Evolutionary conservation across 768 basidiomycete species (phyloP).

Genomic region (Erythrobasidium yunnanense): DNA sequence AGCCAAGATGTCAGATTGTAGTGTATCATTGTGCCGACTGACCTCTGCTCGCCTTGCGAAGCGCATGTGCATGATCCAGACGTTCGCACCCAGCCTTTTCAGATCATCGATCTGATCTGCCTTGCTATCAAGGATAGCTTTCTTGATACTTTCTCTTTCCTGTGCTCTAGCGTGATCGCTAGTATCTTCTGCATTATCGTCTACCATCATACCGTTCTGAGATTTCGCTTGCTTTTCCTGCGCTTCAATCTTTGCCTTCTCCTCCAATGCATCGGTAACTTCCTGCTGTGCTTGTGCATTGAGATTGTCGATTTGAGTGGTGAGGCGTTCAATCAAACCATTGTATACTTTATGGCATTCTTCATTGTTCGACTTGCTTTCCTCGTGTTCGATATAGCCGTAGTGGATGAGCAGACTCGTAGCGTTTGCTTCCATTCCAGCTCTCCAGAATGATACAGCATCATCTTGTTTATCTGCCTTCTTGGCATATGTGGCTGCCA

Average conservation of each 20-base stretch:
- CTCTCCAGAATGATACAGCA: conserved; percentile 63
- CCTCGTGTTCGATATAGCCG: conserved; percentile 66
- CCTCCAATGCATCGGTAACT: conserved; percentile 24
- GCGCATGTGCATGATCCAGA: conserved; percentile 77
- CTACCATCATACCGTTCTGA: not conserved
- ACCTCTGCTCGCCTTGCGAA: conserved; percentile 73
- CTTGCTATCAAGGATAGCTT: conserved; percentile 26
- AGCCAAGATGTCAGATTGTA: not conserved
- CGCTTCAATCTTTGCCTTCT: conserved; percentile 9
- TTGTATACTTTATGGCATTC: conserved; percentile 65
- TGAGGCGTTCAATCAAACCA: conserved; percentile 58
- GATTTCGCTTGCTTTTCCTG: not conserved
- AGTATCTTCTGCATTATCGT: conserved; percentile 28
- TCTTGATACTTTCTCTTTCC: conserved; percentile 31
- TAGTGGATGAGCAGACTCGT: conserved; percentile 80
- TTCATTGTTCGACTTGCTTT: conserved; percentile 53
- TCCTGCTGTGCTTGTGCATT: conserved; percentile 37
- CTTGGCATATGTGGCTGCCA: conserved; percentile 75
- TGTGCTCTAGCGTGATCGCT: conserved; percentile 30
- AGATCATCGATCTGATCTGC: conserved; percentile 51
- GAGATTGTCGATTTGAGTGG: conserved; percentile 41
- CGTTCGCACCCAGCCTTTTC: conserved; percentile 56
- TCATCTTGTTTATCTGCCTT: conserved; percentile 69
- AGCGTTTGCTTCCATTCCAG: conserved; percentile 79
- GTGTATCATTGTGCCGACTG: conserved; percentile 25